Conservation (phyloP, 257 asterid species). For the Solanum stenotomum region DNA sequence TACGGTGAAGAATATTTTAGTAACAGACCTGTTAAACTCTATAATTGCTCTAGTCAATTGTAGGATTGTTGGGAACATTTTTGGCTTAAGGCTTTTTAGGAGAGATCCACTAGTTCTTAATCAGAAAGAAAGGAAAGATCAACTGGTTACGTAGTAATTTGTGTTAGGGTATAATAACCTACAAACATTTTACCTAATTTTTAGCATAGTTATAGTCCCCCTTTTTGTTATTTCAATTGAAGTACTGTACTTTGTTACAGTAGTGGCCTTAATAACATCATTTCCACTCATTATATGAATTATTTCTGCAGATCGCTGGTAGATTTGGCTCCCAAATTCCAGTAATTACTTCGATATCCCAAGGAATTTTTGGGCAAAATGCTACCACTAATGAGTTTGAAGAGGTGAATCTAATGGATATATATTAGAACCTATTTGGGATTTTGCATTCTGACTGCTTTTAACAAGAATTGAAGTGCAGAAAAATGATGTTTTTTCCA, state of each 20-base stretch:
- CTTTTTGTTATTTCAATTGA: neutral
- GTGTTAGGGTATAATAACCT: neutral
- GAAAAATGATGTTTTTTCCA: slow-evolving; percentile 16
- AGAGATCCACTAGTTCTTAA: neutral
- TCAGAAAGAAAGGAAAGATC: neutral
- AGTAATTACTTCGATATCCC: slow-evolving; percentile 39
- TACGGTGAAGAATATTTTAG: neutral
- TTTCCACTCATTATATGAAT: neutral
- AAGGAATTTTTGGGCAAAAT: slow-evolving; percentile 71
- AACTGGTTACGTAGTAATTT: neutral
- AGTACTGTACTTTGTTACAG: neutral
- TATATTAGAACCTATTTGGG: neutral
- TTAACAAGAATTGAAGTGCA: neutral
- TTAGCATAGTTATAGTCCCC: neutral
- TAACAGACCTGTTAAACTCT: neutral
- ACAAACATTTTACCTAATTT: neutral
- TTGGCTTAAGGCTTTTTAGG: neutral
- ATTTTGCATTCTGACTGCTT: neutral
- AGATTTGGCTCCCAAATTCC: slow-evolving; percentile 55
- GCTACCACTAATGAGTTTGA: slow-evolving; percentile 40
- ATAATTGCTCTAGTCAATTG: neutral
- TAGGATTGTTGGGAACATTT: neutral
- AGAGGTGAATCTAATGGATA: slow-evolving; percentile 37
- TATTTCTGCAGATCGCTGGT: slow-evolving; percentile 40
- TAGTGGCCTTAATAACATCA: neutral